Evolutionary conservation across 805 yeast species (phyloP), one percentile per base, ranked within the genome.

Genomic region (Groenewaldozyma salmanticensis): DNA sequence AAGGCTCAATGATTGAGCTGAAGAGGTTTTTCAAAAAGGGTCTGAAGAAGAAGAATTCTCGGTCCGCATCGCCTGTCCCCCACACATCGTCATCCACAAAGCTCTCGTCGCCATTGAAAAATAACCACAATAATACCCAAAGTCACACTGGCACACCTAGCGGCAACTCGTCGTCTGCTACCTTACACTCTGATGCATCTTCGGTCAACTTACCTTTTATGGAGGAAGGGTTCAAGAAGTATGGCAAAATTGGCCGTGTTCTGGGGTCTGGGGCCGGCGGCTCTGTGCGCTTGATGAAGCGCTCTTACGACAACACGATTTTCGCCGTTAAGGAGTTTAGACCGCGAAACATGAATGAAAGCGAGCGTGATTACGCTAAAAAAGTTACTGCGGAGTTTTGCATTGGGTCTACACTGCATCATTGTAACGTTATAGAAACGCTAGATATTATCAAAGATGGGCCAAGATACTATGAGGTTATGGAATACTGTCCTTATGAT

Each of bases 201-300:
- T 21, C 40, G 3, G 18, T 33, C 21, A 43, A 36, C 35, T 49
- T 59, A 44, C 68, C 70, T 15, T 66, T 64, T 44, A 59, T 57
- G 40, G 71, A 66, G 37, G 62, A 58, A 31, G 64, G 64, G 7
- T 59, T 75, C 42, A 70, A 75, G 40, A 79, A 81, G 52, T 86
- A 85, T 60, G 92, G 94, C 32, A 68, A 76, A 19, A 72, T 79
- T 2, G 94, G 94, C 9, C 72, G 72, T 47, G 66, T 80, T 18
- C 66, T 86, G 38, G 97, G 97, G 18, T 77, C 88, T 43, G 97
- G 97, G 11, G 96, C 96, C 1, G 88, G 94, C 19, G 96, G 97
- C 1, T 80, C 92, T 0, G 97, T 88, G n/a, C 73, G 81, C 33
- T 70, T 85, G 40, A 81, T 87, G 44, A 74, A 75, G 44, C 72